Base-by-base conservation (phyloP, 306 rosid genomes). In the Trichosanthes truncata region DNA sequence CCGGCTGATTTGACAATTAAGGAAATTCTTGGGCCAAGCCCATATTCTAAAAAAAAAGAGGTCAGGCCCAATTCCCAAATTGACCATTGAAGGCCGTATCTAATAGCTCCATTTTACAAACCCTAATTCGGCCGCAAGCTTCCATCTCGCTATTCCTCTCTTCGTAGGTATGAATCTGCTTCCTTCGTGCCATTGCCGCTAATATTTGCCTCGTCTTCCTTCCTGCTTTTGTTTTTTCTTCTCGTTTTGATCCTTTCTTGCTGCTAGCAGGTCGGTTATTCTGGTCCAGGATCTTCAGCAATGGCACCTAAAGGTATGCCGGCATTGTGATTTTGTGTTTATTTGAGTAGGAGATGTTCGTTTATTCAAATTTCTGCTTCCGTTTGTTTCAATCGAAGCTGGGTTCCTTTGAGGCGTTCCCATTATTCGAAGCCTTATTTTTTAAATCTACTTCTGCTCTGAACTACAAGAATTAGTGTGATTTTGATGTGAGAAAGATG, bases 301-400 rank as follows among this genome's bases (percentile, higher is more conserved):
- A 73, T 73, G 78, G 78, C 77, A 6, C 77, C 78, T 26, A 73
- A 73, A 73, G 78, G 78, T 73, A 48, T 15, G 15, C 1, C 2
- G 5, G 4, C 78, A 23, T 26, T 73, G 9, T 71, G 55, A 43
- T 43, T 43, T 71, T 45, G 10, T 45, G 36, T 7, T 71, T 25
- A 26, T 73, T 48, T 48, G 8, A 46, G 7, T 29, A 21, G n/a
- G 1, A 1, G 20, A 21, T 68, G 75, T 41, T 40, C 53, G 20
- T 66, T 67, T 67, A 10, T 10, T 67, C 46, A 12, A 43, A 69
- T 41, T 45, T 13, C 0, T 69, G 11, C 21, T 2, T 69, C 11
- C 56, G 0, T 6, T 21, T 6, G 5, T 71, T 68, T 38, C 33
- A 38, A 67, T n/a, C 18, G 9, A n/a, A 38, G 7, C 29, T 36